phyloP scores from a whole-genome alignment of 108 stramenopile species.

The Fistulifera solaris region DNA sequence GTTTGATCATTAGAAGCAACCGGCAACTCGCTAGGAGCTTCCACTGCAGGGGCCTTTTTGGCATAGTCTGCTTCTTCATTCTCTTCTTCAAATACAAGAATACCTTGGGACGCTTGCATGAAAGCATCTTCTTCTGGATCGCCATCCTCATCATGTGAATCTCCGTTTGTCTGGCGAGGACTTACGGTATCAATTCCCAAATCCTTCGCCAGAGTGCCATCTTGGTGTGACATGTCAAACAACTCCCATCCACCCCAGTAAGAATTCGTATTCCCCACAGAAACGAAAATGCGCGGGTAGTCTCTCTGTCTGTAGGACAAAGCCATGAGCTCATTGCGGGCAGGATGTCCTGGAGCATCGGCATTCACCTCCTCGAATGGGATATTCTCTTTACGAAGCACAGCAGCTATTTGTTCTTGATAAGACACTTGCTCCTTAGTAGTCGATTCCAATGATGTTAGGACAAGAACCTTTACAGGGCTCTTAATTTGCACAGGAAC shows the following conservation, averaged over 20 bases:
- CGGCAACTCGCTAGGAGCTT: neutral
- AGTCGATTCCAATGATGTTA: conserved; percentile 1
- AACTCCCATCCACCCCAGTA: conserved; percentile 9
- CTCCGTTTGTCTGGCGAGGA: too few relatives aligned
- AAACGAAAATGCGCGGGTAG: conserved; percentile 77
- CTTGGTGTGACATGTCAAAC: neutral
- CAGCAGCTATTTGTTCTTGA: conserved; percentile 1
- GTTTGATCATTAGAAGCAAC: neutral
- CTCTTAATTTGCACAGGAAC: neutral
- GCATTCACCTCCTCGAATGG: neutral
- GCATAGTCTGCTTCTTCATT: neutral
- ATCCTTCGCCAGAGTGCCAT: conserved; percentile 1
- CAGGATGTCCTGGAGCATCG: neutral
- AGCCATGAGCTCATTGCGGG: conserved; percentile 44
- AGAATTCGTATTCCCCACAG: too few relatives aligned
- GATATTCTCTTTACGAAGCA: neutral
- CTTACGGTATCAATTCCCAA: neutral
- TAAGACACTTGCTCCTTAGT: conserved; percentile 3
- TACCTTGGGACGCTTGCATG: conserved; percentile 6
- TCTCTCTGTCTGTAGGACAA: conserved; percentile 50
- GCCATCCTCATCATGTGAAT: neutral
- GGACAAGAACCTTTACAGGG: conserved; percentile 1
- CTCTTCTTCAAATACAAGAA: conserved; percentile 9
- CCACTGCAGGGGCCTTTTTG: neutral
- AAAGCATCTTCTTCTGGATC: conserved; percentile 5